phyloP scores from a whole-genome alignment of 2,329 filamentous ascomycete genomes.

The Eutypa lata region DNA sequence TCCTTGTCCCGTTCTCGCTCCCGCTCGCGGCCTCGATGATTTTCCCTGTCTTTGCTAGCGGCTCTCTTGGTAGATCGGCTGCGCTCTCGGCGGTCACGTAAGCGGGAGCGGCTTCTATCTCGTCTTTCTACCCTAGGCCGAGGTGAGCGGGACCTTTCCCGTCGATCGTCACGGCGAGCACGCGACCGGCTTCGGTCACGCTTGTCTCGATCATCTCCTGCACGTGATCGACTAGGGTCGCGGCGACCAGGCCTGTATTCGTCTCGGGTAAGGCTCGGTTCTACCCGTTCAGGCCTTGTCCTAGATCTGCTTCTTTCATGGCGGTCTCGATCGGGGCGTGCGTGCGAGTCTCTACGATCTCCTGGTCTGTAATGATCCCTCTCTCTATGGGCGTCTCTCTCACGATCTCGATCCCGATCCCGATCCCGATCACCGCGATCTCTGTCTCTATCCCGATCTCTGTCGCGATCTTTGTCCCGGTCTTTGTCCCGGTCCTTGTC shows the following conservation, averaged over 20 bases:
- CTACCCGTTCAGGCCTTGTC: constrained; percentile 17
- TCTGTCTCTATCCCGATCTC: constrained; percentile 20
- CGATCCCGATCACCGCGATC: constrained; percentile 28
- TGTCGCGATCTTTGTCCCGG: constrained; percentile 26
- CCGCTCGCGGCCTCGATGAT: constrained; percentile 11
- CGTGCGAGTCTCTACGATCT: constrained; percentile 25
- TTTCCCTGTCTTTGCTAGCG: constrained; percentile 18
- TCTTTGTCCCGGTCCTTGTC: constrained; percentile 18
- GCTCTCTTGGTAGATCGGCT: constrained; percentile 18
- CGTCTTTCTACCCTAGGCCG: constrained; percentile 24
- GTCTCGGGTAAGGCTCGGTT: constrained; percentile 25
- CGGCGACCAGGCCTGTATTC: constrained; percentile 26
- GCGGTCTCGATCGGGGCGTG: constrained; percentile 22
- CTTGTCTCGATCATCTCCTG: constrained; percentile 26
- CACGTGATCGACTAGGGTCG: constrained; percentile 25
- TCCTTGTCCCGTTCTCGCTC: constrained; percentile 15
- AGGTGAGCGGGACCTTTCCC: constrained; percentile 29
- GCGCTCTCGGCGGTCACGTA: constrained; percentile 18
- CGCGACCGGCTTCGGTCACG: constrained; percentile 26
- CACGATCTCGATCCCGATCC: constrained; percentile 16
- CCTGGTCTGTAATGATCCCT: constrained; percentile 30
- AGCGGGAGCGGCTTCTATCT: constrained; percentile 24
- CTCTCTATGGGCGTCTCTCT: constrained; percentile 8
- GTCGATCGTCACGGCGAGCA: constrained; percentile 18
- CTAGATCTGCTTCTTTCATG: constrained; percentile 19